Base-by-base conservation (phyloP, 257 asterid species). In the Anisodus tanguticus region DNA sequence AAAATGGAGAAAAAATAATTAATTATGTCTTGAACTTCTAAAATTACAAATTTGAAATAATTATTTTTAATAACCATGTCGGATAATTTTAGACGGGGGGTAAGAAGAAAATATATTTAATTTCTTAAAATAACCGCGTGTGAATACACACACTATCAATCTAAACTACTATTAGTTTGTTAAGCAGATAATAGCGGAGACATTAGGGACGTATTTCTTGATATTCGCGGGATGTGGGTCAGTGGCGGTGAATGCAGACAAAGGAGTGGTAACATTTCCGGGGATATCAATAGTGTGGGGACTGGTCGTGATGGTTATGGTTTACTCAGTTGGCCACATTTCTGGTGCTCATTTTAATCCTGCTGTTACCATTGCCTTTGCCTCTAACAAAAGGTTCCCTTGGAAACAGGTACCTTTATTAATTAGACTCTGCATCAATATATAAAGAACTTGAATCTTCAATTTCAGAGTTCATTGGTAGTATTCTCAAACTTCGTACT, bases 271-370 rank as follows among this genome's bases (percentile, higher is more conserved):
- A 63, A 92, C 97, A 8, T 83, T 88, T 3, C 98, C 98, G 0
- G 98, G 98, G 31, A 88, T 94, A n/a, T 87, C 97, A 0, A 92
- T 91, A 0, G 92, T 91, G 43, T 94, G 98, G 98, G 98, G 98
- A 6, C 86, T 94, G 71, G 97, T 88, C 31, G 98, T 95, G 7
- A 94, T 92, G 98, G 95, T 95, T 8, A 94, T 95, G 97, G 90
- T 92, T 19, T 95, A 95, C 87, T 87, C 98, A 53, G 91, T 94
- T 83, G 97, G 98, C 4, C 98, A 95, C 47, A 93, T 95, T 81
- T 95, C 98, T 88, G 98, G 98, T 82, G 98, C 97, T 41, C 98
- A 95, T 83, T 93, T 95, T 76, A 95, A 95, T 85, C 98, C 97
- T 45, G 98, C 98, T 85, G 98, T 93, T 11, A 93, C 97, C 81